phyloP scores from a whole-genome alignment of 2,329 filamentous ascomycete species.

The Coniochaeta sp. region DNA sequence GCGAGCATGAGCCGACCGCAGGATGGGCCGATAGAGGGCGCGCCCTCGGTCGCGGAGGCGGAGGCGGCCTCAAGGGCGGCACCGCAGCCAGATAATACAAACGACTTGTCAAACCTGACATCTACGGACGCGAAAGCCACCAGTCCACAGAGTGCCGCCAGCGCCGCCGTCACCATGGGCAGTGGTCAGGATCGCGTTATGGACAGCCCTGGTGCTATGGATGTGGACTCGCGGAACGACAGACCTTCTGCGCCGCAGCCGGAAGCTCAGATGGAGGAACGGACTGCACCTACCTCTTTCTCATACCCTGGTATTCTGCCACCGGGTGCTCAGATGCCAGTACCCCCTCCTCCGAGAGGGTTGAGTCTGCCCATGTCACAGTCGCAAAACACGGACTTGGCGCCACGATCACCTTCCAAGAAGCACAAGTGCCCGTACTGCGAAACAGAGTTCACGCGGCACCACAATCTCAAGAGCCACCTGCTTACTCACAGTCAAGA shows the following conservation, averaged over 20 bases:
- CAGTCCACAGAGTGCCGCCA: conserved; percentile 34
- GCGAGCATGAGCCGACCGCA: conserved; percentile 48
- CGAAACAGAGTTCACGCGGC: conserved; percentile 90
- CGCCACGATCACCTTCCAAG: conserved; percentile 67
- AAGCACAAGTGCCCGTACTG: conserved; percentile 97
- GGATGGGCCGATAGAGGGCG: conserved; percentile 37
- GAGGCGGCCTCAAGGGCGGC: conserved; percentile 31
- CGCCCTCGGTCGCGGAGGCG: conserved; percentile 30
- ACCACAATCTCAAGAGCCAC: conserved; percentile 97
- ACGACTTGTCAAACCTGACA: conserved; percentile 5
- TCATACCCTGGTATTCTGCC: conserved; percentile 48
- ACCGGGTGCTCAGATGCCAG: conserved; percentile 31
- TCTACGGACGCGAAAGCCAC: conserved; percentile 32
- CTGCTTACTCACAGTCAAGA: conserved; percentile 96
- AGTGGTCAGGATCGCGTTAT: conserved; percentile 32
- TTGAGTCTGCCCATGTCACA: conserved; percentile 52
- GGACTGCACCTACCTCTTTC: conserved; percentile 36
- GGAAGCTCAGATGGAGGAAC: conserved; percentile 43
- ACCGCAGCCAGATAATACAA: conserved; percentile 11
- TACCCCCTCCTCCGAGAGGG: conserved; percentile 37
- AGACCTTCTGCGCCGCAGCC: conserved; percentile 28
- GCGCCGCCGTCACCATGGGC: conserved; percentile 29
- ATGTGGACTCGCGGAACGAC: conserved; percentile 38
- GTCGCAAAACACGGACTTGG: conserved; percentile 31
- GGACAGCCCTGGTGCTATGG: conserved; percentile 46